These are phyloP conservation scores for Mucor ambiguus DNA, from an alignment of 371 early-diverging fungal genomes.

Conservation along the genomic window DNA sequence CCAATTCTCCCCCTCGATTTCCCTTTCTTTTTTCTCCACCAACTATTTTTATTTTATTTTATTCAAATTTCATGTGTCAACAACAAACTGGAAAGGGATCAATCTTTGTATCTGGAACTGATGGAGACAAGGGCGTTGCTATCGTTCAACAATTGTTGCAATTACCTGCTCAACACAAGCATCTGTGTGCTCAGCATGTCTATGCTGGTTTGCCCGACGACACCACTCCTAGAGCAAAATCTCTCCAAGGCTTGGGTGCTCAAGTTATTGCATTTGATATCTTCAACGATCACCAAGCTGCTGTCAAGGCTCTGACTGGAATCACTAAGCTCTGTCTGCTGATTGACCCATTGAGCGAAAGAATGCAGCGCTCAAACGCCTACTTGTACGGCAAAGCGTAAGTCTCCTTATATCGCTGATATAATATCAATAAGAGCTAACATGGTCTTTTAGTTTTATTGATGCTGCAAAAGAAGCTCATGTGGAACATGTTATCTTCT, in stretches of 20 bases:
- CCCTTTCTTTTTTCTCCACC: slow-evolving; percentile 6
- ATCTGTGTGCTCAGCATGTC: slow-evolving; percentile 37
- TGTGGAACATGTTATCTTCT: slow-evolving; percentile 50
- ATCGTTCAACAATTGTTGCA: slow-evolving; percentile 47
- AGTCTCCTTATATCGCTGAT: slow-evolving; percentile 16
- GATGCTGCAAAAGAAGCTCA: slow-evolving; percentile 51
- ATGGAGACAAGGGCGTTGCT: slow-evolving; percentile 51
- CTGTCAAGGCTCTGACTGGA: slow-evolving; percentile 42
- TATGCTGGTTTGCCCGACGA: slow-evolving; percentile 49
- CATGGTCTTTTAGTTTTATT: slow-evolving; percentile 32
- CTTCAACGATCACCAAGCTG: slow-evolving; percentile 35
- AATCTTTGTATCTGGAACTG: slow-evolving; percentile 52
- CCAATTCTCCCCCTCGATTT: background rate
- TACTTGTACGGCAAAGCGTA: slow-evolving; percentile 48
- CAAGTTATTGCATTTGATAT: slow-evolving; percentile 44
- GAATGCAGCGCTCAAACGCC: slow-evolving; percentile 46
- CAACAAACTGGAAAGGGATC: slow-evolving; percentile 39
- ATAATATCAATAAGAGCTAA: background rate
- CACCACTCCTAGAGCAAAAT: slow-evolving; percentile 37
- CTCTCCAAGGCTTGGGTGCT: slow-evolving; percentile 38
- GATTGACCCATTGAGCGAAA: slow-evolving; percentile 49
- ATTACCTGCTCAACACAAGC: slow-evolving; percentile 39
- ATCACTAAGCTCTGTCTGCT: slow-evolving; percentile 46
- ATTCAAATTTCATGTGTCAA: background rate
- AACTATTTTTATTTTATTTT: background rate